These are phyloP conservation scores for Aspergillus sergii DNA, from an alignment of 2,329 filamentous ascomycete species.

Conservation along the genomic window DNA sequence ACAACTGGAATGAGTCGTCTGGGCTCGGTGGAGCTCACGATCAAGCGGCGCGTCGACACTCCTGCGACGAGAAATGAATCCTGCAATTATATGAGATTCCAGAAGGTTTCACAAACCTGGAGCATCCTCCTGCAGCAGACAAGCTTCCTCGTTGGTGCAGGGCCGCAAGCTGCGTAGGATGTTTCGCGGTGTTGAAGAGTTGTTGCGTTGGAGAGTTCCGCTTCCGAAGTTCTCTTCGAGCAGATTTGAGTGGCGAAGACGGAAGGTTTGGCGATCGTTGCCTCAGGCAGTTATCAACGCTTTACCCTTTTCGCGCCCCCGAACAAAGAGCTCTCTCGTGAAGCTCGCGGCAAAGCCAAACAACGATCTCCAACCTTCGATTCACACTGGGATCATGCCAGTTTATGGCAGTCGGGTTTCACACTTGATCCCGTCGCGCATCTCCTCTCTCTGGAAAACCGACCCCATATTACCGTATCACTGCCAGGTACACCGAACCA, in stretches of 20 bases:
- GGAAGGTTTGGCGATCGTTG: constrained; percentile 34
- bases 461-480: constrained; percentile 14
- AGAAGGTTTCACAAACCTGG: constrained; percentile 39
- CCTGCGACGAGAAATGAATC: constrained; percentile 29
- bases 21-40: constrained; percentile 36
- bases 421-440: constrained; percentile 15
- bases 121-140: constrained; percentile 39
- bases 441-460: background rate
- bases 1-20: constrained; percentile 30
- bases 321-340: background rate
- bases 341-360: background rate
- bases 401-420: constrained; percentile 22
- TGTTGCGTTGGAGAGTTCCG: constrained; percentile 29
- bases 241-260: constrained; percentile 41
- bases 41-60: constrained; percentile 37
- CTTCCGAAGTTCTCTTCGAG: constrained; percentile 26
- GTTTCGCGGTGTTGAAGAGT: constrained; percentile 25
- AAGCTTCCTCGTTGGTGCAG: constrained; percentile 28
- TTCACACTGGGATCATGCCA: constrained; percentile 26
- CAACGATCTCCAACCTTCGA: constrained; percentile 10
- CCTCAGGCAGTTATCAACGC: constrained; percentile 22
- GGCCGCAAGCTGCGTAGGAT: constrained; percentile 28
- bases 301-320: constrained; percentile 6
- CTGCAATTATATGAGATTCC: constrained; percentile 25
- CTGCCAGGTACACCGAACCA: constrained; percentile 28